Evolutionary conservation across 2,329 filamentous ascomycete genomes (phyloP).

Genomic region (Xylaria sp.): DNA sequence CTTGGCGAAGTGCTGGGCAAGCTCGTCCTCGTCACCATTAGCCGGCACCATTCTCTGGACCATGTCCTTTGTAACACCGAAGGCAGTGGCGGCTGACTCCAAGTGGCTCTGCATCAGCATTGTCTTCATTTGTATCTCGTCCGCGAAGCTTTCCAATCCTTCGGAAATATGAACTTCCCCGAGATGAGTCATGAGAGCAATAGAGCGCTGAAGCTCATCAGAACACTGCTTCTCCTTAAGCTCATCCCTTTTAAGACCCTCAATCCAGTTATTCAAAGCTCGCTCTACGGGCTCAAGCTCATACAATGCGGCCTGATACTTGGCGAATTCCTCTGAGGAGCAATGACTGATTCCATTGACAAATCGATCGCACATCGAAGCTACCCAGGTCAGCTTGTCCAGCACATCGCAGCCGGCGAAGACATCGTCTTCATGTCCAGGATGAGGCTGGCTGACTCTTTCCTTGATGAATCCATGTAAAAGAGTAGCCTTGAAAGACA

Average conservation of each 20-base stretch:
- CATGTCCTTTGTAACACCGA: constrained; percentile 64
- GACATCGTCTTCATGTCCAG: constrained; percentile 79
- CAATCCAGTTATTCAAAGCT: constrained; percentile 88
- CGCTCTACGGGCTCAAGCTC: constrained; percentile 94
- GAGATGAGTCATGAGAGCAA: constrained; percentile 88
- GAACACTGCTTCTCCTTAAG: constrained; percentile 86
- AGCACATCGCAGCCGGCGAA: constrained; percentile 84
- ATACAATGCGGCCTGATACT: constrained; percentile 81
- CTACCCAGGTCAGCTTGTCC: constrained; percentile 87
- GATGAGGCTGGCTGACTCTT: constrained; percentile 73
- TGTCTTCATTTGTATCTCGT: constrained; percentile 82
- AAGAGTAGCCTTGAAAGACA: constrained; percentile 87
- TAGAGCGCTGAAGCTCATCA: constrained; percentile 82
- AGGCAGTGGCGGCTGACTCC: constrained; percentile 72
- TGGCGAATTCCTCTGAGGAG: constrained; percentile 79
- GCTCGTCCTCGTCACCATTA: constrained; percentile 72
- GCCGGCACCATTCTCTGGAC: constrained; percentile 72
- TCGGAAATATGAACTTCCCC: constrained; percentile 81
- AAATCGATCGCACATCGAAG: constrained; percentile 85
- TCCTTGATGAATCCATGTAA: constrained; percentile 84
- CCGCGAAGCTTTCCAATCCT: constrained; percentile 77
- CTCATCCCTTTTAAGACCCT: constrained; percentile 83
- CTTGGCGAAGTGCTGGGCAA: constrained; percentile 73
- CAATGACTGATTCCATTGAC: constrained; percentile 83
- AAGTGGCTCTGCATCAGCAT: constrained; percentile 82